These are phyloP conservation scores for Epichloe coenophiala DNA, from an alignment of 2,329 filamentous ascomycete species.

Conservation along the genomic window DNA sequence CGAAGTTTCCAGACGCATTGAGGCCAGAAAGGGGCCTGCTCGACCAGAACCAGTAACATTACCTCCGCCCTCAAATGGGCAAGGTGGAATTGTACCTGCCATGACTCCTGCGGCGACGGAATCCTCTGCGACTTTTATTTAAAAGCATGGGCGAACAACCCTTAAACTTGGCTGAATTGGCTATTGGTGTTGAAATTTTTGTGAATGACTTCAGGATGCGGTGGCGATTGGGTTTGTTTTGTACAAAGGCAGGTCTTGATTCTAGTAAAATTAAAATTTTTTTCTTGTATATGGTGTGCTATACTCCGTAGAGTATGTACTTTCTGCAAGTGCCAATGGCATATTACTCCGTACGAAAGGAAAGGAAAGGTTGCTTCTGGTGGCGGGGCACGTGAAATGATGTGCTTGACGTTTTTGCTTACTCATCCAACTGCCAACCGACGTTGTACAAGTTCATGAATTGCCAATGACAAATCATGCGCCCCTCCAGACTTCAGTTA, in stretches of 20 bases:
- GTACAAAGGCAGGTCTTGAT: background rate
- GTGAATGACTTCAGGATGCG: too few species aligned
- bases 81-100: background rate
- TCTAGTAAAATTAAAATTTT: too few species aligned
- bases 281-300: background rate
- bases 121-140: background rate
- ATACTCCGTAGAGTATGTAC: too few species aligned
- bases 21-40: constrained; percentile 20
- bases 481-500: background rate
- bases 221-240: background rate
- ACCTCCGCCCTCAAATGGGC: constrained; percentile 10
- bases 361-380: too few species aligned
- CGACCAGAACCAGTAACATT: constrained; percentile 17
- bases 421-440: constrained; percentile 3
- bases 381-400: constrained; percentile 12
- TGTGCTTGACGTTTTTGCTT: constrained; percentile 9
- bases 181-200: too few species aligned
- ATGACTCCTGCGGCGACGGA: background rate
- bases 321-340: too few species aligned
- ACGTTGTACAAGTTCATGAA: constrained; percentile 3
- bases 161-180: too few species aligned
- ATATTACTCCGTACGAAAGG: too few species aligned
- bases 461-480: background rate
- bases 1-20: constrained; percentile 12
- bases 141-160: background rate